These are phyloP conservation scores for Austroboletus novae-zelandiae DNA, from an alignment of 1,284 basidiomycete genomes.

Conservation along the genomic window DNA sequence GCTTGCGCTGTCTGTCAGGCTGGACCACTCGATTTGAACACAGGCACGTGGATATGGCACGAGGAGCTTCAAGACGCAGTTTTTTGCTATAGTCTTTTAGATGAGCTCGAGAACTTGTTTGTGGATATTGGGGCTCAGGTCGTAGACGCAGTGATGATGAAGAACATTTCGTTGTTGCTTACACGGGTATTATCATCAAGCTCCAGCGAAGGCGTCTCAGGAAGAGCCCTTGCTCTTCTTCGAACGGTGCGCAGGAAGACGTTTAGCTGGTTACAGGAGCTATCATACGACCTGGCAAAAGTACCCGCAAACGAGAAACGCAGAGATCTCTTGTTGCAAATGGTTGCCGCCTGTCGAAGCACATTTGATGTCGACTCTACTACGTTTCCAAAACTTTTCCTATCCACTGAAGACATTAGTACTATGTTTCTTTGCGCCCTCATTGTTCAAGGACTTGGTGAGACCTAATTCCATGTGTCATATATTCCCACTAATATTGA, in stretches of 20 bases:
- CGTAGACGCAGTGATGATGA: no score
- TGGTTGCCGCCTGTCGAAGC: not conserved
- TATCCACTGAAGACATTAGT: not conserved
- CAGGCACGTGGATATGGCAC: not conserved
- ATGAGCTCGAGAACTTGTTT: no score
- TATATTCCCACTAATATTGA: no score
- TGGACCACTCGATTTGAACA: no score
- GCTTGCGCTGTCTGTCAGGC: no score
- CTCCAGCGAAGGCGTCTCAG: not conserved
- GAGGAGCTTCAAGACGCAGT: no score
- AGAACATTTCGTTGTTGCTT: not conserved
- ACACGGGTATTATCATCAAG: not conserved
- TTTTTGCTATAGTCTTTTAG: no score
- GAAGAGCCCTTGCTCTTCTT: not conserved
- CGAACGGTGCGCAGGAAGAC: not conserved
- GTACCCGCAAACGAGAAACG: not conserved
- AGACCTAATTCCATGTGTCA: no score
- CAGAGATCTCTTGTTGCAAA: not conserved
- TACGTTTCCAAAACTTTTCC: not conserved
- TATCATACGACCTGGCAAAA: not conserved
- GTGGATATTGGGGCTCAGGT: no score
- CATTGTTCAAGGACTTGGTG: no score
- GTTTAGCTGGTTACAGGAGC: not conserved
- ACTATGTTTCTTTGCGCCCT: no score
- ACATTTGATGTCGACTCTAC: not conserved